These are phyloP conservation scores for Phyllostachys edulis DNA, from an alignment of 176 grass and related monocot species.

Conservation along the genomic window DNA sequence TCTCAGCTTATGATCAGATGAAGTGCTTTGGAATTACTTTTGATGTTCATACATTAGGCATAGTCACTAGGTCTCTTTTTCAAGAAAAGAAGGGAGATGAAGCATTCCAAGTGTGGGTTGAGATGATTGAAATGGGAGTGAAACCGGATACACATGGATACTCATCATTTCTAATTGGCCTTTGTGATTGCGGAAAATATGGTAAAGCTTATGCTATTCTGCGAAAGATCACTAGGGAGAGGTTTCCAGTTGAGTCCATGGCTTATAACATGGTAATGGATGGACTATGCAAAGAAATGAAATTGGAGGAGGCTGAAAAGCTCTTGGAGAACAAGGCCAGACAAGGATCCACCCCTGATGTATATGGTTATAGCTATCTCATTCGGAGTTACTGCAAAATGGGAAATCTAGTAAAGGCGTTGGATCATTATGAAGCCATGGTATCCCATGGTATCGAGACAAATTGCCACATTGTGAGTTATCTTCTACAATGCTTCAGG, in stretches of 20 bases:
- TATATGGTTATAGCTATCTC: slow-evolving; percentile 61
- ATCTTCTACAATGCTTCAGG: slow-evolving; percentile 52
- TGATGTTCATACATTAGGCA: slow-evolving; percentile 40
- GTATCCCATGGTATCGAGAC: slow-evolving; percentile 45
- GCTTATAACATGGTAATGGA: slow-evolving; percentile 73
- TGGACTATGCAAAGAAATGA: slow-evolving; percentile 72
- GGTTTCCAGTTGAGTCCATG: slow-evolving; percentile 37
- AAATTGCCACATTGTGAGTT: slow-evolving; percentile 47
- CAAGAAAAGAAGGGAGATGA: slow-evolving; percentile 42
- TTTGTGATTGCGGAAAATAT: slow-evolving; percentile 49
- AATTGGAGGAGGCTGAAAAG: slow-evolving; percentile 60
- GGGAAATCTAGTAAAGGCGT: slow-evolving; percentile 47
- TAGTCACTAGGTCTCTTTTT: slow-evolving; percentile 59
- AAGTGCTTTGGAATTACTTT: slow-evolving; percentile 32
- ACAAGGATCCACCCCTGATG: slow-evolving; percentile 34
- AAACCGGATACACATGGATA: slow-evolving; percentile 47
- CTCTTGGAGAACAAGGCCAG: slow-evolving; percentile 60
- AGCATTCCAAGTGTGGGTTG: slow-evolving; percentile 48
- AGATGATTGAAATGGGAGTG: slow-evolving; percentile 51
- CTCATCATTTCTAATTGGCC: slow-evolving; percentile 53
- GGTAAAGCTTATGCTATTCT: slow-evolving; percentile 46
- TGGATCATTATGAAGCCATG: slow-evolving; percentile 65
- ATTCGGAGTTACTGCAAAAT: slow-evolving; percentile 60
- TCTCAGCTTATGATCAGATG: slow-evolving; percentile 49
- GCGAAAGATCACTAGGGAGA: slow-evolving; percentile 39